phyloP scores from a whole-genome alignment of 768 basidiomycete genomes.

The Leccinum uliginosum region DNA sequence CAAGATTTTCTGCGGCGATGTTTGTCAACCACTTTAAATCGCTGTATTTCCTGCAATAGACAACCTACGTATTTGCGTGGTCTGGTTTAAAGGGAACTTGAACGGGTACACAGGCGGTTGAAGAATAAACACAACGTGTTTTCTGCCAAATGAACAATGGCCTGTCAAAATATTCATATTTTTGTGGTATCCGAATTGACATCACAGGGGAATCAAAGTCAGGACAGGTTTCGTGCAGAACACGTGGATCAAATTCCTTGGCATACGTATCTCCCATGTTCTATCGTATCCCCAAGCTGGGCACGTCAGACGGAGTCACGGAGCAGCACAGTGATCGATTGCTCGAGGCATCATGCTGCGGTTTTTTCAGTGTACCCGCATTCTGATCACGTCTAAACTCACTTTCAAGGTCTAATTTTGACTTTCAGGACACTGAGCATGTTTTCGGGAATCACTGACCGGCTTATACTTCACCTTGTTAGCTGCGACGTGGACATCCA shows the following conservation, averaged over 20 bases:
- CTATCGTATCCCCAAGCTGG: not conserved
- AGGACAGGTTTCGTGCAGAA: not conserved
- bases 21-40: conserved; percentile 10
- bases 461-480: not conserved
- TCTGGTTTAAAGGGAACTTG: not conserved
- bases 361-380: not conserved
- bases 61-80: conserved; percentile 7
- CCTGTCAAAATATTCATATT: not conserved
- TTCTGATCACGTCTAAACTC: not conserved
- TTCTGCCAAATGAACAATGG: not conserved
- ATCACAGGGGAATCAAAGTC: not conserved
- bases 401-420: not conserved
- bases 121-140: not conserved
- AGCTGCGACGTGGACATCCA: not conserved
- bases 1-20: conserved; percentile 2
- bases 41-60: conserved; percentile 26
- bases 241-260: not conserved
- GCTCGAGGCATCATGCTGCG: not conserved
- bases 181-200: not conserved
- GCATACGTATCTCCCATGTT: not conserved
- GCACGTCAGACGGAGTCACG: not conserved
- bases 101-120: not conserved
- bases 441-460: not conserved
- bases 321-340: not conserved
- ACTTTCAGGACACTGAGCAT: not conserved